Evolutionary conservation across 2,329 filamentous ascomycete genomes (phyloP), one percentile per base, ranked within the genome.

Genomic region (Arthrocladium fulminans): DNA sequence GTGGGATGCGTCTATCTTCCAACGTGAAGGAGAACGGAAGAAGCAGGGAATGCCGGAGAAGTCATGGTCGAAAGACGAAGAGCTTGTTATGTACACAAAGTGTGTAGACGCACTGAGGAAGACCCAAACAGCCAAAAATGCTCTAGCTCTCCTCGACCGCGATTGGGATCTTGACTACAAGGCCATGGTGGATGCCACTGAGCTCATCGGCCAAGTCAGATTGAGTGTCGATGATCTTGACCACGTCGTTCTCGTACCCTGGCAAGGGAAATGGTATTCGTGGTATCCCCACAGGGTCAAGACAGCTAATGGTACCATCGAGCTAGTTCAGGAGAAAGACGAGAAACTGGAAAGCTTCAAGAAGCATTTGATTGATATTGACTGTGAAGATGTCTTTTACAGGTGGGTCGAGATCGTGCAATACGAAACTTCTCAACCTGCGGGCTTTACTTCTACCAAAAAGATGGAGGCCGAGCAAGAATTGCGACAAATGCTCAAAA

Each of bases 391-490:
- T 54, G 65, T 96, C 46, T 96, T 96, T 69, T 95, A 86, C 69
- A 80, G 84, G 48, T 95, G 88, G 88, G 86, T 95, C 42, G 89
- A 96, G 70, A 77, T 94, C 61, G 81, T 96, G 43, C 88, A 96
- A 67, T 94, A 81, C 60, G 88, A 95, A 67, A 83, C 86, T 35
- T 83, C 81, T 29, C 77, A 78, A 56, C 85, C 88, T 0, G 86
- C 83, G 15, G 86, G 86, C 0, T 94, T 94, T 61, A 85, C 83
- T 1, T 70, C 74, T 0, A 84, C 88, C 61, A 76, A 80, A 60
- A 88, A 94, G 66, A 72, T 78, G 48, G 76, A 73, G 37, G 83
- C 85, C 1, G 86, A 87, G 50, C 70, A 79, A 54, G 82, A 88
- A 66, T 86, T 89, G 43, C 79, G 83, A 59, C 76, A 80, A 32